Evolutionary conservation across 2,329 filamentous ascomycete genomes (phyloP).

Genomic region (Emergomyces pasteurianus): DNA sequence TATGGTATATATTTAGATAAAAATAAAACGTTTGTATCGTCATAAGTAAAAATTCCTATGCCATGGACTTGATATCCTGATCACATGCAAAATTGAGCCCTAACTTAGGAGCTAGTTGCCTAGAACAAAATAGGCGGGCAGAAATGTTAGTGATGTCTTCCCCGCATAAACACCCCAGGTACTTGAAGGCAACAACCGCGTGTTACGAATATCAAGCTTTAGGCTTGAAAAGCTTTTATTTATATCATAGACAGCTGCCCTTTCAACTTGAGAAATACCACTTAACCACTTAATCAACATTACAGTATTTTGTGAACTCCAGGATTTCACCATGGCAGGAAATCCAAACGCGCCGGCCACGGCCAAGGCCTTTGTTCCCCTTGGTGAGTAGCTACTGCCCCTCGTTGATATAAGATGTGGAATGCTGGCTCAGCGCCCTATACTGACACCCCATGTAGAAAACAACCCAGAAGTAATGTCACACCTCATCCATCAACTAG

Average conservation of each 20-base stretch:
- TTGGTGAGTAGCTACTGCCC: constrained; percentile 22
- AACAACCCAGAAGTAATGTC: constrained; percentile 86
- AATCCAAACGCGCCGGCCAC: constrained; percentile 25
- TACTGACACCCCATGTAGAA: constrained; percentile 29
- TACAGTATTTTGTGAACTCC: neutral
- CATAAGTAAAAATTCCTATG: no score
- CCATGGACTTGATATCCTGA: neutral
- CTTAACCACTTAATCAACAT: neutral
- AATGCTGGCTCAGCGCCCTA: no score
- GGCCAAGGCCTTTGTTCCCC: constrained; percentile 39
- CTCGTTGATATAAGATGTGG: neutral
- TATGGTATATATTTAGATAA: neutral
- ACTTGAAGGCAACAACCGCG: neutral
- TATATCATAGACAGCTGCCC: neutral
- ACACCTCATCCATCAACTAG: constrained; percentile 66
- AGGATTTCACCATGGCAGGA: constrained; percentile 18
- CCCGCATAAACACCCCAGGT: neutral
- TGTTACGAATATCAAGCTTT: neutral
- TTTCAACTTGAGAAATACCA: neutral
- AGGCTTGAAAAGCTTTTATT: neutral
- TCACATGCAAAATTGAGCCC: neutral
- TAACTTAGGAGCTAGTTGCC: neutral
- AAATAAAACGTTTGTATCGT: neutral
- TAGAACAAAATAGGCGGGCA: neutral
- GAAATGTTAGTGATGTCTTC: neutral